Evolutionary conservation across 2,329 filamentous ascomycete genomes (phyloP).

Genomic region (Beauveria australis): DNA sequence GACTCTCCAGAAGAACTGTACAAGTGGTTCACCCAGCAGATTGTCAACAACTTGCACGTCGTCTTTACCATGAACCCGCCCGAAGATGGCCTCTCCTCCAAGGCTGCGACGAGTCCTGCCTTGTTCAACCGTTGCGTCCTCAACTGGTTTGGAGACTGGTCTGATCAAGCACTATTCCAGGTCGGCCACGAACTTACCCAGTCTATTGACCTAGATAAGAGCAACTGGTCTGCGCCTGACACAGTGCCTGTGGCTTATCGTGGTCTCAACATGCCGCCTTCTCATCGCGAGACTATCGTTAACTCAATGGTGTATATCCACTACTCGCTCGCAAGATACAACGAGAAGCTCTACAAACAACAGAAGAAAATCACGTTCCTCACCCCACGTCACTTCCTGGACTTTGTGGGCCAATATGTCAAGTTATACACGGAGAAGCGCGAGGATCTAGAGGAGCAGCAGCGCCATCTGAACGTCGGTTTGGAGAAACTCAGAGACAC

Average conservation of each 20-base stretch:
- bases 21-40: conserved; percentile 99
- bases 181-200: conserved; percentile 93
- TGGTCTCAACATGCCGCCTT: conserved; percentile 73
- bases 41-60: conserved; percentile 97
- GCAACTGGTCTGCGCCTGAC: conserved; percentile 78
- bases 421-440: conserved; percentile 97
- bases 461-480: conserved; percentile 95
- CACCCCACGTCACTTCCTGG: conserved; percentile 92
- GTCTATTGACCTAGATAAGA: conserved; percentile 87
- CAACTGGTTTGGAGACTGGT: conserved; percentile 99
- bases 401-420: conserved; percentile 97
- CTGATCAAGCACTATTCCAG: conserved; percentile 96
- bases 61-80: conserved; percentile 99
- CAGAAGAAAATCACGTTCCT: conserved; percentile 89
- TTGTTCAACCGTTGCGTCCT: conserved; percentile 99
- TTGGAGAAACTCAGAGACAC: conserved; percentile 95
- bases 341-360: conserved; percentile 78
- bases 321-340: conserved; percentile 87
- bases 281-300: conserved; percentile 84
- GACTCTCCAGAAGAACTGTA: conserved; percentile 99
- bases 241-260: conserved; percentile 90
- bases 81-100: conserved; percentile 86
- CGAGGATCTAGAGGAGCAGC: conserved; percentile 96
- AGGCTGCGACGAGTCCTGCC: conserved; percentile 93
- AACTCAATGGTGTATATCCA: conserved; percentile 99